phyloP scores from a whole-genome alignment of 345 rosid species.

The Nasturtium officinale region DNA sequence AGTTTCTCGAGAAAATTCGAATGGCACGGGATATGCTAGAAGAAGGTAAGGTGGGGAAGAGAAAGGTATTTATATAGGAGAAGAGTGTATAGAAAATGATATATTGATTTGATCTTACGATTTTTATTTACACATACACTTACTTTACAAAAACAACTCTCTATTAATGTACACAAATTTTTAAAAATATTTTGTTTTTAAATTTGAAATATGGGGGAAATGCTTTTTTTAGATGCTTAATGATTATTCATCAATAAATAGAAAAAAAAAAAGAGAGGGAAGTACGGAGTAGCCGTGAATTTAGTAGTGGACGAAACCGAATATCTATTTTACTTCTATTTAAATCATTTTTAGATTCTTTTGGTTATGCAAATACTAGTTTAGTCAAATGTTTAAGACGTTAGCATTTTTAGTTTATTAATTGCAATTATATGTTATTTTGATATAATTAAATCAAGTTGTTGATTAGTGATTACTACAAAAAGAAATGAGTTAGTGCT shows the following conservation, averaged over 20 bases:
- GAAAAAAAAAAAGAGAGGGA: not conserved
- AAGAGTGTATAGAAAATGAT: not conserved
- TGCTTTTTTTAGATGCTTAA: slow-evolving; percentile 21
- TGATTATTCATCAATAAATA: not conserved
- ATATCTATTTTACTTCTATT: not conserved
- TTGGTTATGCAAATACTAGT: not conserved
- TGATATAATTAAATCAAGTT: slow-evolving; percentile 17
- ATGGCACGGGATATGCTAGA: slow-evolving; percentile 15
- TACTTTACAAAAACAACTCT: not conserved
- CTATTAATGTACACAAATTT: not conserved
- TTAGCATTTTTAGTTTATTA: not conserved
- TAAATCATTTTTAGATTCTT: slow-evolving; percentile 15
- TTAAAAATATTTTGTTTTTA: not conserved
- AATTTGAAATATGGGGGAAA: not conserved
- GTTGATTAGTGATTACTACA: slow-evolving; percentile 24
- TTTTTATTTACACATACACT: slow-evolving; percentile 9
- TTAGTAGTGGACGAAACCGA: slow-evolving; percentile 32
- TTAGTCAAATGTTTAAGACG: slow-evolving; percentile 32
- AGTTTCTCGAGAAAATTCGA: slow-evolving; percentile 45
- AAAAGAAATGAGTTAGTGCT: too few species aligned
- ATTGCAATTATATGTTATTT: not conserved
- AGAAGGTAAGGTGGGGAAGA: slow-evolving; percentile 18
- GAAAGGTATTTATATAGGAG: not conserved
- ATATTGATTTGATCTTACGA: slow-evolving; percentile 20
- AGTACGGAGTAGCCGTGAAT: slow-evolving; percentile 38